phyloP scores from a whole-genome alignment of 1,284 basidiomycete species.

The Ceratobasidium sp. region DNA sequence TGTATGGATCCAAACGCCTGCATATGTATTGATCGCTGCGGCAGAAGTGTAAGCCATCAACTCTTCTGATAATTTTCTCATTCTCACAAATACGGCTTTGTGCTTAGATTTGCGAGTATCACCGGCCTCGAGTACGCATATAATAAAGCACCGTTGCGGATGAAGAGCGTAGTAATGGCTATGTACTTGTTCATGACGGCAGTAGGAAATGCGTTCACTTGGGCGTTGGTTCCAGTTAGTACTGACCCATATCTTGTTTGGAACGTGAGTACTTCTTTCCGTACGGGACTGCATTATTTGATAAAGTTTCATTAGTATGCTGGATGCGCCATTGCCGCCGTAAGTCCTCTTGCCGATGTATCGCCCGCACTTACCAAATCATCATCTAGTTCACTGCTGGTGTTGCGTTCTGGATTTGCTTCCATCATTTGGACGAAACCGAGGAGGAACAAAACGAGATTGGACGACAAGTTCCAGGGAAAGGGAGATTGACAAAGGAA shows the following conservation, averaged over 20 bases:
- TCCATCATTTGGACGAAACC: slow-evolving; percentile 11
- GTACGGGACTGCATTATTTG: not conserved
- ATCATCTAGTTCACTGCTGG: slow-evolving; percentile 10
- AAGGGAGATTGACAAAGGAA: slow-evolving; percentile 7
- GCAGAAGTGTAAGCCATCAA: slow-evolving; percentile 24
- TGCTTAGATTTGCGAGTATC: slow-evolving; percentile 83
- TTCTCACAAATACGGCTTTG: slow-evolving; percentile 56
- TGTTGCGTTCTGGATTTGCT: slow-evolving; percentile 25
- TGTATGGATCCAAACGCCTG: slow-evolving; percentile 77
- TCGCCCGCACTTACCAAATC: not conserved
- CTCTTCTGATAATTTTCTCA: slow-evolving; percentile 16
- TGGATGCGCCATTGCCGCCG: slow-evolving; percentile 27
- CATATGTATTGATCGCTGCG: slow-evolving; percentile 51
- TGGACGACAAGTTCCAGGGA: slow-evolving; percentile 12
- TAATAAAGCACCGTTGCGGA: slow-evolving; percentile 85
- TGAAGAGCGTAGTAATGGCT: slow-evolving; percentile 84
- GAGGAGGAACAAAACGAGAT: slow-evolving; percentile 25
- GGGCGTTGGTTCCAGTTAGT: slow-evolving; percentile 34
- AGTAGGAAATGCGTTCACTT: slow-evolving; percentile 17
- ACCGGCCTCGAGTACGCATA: slow-evolving; percentile 87
- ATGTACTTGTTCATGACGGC: slow-evolving; percentile 70
- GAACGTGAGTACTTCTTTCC: slow-evolving; percentile 31
- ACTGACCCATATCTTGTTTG: slow-evolving; percentile 40
- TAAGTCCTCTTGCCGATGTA: slow-evolving; percentile 1
- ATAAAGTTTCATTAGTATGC: slow-evolving; percentile 1